These are phyloP conservation scores for Dothiorella sarmentorum DNA, from an alignment of 2,329 filamentous ascomycete species.

Conservation along the genomic window DNA sequence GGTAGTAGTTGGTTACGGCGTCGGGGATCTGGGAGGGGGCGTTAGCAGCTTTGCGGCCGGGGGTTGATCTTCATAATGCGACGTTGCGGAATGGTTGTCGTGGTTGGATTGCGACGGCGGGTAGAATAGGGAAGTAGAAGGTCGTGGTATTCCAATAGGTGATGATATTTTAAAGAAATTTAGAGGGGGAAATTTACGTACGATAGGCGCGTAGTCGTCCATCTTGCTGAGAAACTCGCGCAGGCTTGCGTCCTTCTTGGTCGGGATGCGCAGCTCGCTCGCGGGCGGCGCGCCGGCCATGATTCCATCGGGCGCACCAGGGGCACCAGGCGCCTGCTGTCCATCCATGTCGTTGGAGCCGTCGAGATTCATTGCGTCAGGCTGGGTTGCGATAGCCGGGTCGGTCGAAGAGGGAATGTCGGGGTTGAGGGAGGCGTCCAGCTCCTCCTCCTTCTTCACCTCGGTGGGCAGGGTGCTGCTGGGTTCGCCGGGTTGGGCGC, in stretches of 20 bases:
- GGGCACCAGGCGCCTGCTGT: conserved; percentile 15
- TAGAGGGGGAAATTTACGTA: conserved; percentile 48
- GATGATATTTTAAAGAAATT: no score
- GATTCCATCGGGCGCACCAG: conserved; percentile 38
- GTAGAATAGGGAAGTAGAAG: background rate
- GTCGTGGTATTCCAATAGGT: no score
- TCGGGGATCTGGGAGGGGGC: conserved; percentile 74
- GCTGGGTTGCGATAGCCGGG: no score
- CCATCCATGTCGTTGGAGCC: conserved; percentile 37
- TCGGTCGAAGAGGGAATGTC: conserved; percentile 37
- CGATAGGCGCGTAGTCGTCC: conserved; percentile 97
- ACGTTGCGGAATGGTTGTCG: conserved; percentile 8
- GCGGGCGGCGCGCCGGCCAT: conserved; percentile 40
- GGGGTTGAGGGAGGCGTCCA: conserved; percentile 41
- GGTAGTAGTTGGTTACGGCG: conserved; percentile 96
- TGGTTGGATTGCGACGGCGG: no score
- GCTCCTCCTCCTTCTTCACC: conserved; percentile 31
- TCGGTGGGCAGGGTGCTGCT: background rate
- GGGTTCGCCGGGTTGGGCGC: conserved; percentile 2
- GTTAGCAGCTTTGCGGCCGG: conserved; percentile 4
- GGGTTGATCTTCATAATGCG: background rate
- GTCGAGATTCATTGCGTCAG: conserved; percentile 41
- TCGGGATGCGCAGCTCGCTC: conserved; percentile 63
- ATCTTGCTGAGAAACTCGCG: conserved; percentile 94
- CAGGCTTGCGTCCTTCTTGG: conserved; percentile 86